Evolutionary conservation across 2,329 filamentous ascomycete species (phyloP).

Genomic region (Sclerotinia nivalis): DNA sequence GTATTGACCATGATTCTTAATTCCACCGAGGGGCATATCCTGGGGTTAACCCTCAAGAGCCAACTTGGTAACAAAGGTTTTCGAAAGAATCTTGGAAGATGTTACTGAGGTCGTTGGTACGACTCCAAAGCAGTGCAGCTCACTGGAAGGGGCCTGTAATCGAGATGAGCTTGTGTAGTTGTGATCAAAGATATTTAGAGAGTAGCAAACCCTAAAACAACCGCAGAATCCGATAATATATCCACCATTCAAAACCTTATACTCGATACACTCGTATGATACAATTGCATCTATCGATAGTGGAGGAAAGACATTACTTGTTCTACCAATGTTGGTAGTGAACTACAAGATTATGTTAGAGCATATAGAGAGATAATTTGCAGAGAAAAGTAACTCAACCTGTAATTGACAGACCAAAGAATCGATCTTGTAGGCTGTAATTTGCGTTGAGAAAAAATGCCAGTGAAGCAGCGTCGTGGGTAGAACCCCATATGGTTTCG

Average conservation of each 20-base stretch:
- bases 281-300: constrained; percentile 4
- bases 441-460: constrained; percentile 24
- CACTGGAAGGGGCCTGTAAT: constrained; percentile 10
- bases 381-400: constrained; percentile 14
- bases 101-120: constrained; percentile 17
- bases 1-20: constrained; percentile 21
- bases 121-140: constrained; percentile 25
- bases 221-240: constrained; percentile 25
- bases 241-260: constrained; percentile 18
- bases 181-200: constrained; percentile 9
- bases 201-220: constrained; percentile 22
- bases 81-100: constrained; percentile 6
- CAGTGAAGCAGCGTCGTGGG: constrained; percentile 23
- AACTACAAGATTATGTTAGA: constrained; percentile 20
- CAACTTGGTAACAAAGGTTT: neutral
- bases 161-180: constrained; percentile 13
- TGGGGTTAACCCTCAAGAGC: neutral
- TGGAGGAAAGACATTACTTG: constrained; percentile 21
- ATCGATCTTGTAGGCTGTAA: constrained; percentile 24
- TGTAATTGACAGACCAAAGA: constrained; percentile 26
- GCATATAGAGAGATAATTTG: neutral
- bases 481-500: constrained; percentile 21
- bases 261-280: constrained; percentile 20
- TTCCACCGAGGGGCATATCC: constrained; percentile 20
- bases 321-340: constrained; percentile 23